phyloP scores from a whole-genome alignment of 2,329 filamentous ascomycete genomes.

The Talaromyces sp. region DNA sequence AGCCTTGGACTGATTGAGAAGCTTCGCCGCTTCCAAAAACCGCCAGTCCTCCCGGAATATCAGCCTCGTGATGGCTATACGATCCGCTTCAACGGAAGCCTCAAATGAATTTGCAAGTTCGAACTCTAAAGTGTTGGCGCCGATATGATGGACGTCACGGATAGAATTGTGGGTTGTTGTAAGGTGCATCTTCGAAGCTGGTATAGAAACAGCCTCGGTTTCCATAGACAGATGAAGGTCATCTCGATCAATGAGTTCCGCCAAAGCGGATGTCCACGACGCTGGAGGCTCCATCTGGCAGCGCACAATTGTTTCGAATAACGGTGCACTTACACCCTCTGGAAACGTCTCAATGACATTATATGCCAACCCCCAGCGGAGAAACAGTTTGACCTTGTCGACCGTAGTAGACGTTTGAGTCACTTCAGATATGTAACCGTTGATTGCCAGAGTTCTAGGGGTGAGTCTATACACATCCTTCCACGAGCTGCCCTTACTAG shows the following conservation, averaged over 20 bases:
- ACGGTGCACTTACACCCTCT: slow-evolving; percentile 72
- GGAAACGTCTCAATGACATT: slow-evolving; percentile 76
- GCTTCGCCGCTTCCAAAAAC: slow-evolving; percentile 74
- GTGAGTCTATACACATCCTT: slow-evolving; percentile 42
- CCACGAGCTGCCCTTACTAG: slow-evolving; percentile 28
- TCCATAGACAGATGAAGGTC: slow-evolving; percentile 69
- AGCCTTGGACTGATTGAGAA: slow-evolving; percentile 81
- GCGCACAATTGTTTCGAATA: slow-evolving; percentile 78
- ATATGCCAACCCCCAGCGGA: slow-evolving; percentile 59
- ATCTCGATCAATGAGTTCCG: slow-evolving; percentile 73
- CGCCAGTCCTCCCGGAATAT: slow-evolving; percentile 91
- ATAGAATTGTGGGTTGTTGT: slow-evolving; percentile 61
- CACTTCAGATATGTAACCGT: slow-evolving; percentile 60
- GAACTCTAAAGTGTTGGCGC: slow-evolving; percentile 47
- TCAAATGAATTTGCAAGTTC: slow-evolving; percentile 59
- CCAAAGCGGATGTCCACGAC: slow-evolving; percentile 66
- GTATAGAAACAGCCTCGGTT: slow-evolving; percentile 36
- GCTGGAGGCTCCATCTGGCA: slow-evolving; percentile 79
- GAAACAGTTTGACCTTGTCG: slow-evolving; percentile 69
- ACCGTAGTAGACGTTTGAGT: slow-evolving; percentile 46
- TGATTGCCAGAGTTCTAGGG: slow-evolving; percentile 67
- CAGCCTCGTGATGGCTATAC: slow-evolving; percentile 74
- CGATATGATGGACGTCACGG: slow-evolving; percentile 76
- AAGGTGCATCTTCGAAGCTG: slow-evolving; percentile 28
- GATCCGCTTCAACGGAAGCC: slow-evolving; percentile 76